Base-by-base conservation (phyloP, 768 basidiomycete species). In the Tulasnella sp. region DNA sequence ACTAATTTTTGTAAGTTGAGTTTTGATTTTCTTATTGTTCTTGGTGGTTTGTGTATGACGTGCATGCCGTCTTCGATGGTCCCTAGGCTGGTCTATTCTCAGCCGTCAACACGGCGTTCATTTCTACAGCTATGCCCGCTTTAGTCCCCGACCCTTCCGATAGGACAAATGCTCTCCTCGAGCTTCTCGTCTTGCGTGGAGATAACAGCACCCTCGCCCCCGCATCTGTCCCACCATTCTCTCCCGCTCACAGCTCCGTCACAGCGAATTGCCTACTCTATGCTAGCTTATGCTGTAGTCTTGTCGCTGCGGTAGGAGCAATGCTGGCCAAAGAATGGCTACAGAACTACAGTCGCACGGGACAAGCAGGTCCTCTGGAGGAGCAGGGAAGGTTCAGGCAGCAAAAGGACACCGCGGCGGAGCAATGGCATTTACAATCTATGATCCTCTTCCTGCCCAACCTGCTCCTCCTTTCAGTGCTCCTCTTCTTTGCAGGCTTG, bases 401-500 rank as follows among this genome's bases (percentile, higher is more conserved):
- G 24, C 54, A 22, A 7, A 54, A 54, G 54, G n/a, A 54, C 54
- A 54, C 54, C 54, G 54, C 54, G 6, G 54, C 54, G 11, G 24
- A 54, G 11, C 5, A 12, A 9, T 54, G 54, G 54, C 54, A 54
- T 54, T n/a, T 54, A 24, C 22, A 54, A 54, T 24, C 64, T 12
- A 54, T 78, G n/a, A 60, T 78, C 22, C 46, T 41, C 31, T 31
- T 78, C 31, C 64, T 78, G 24, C 77, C 77, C 18, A 60, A 40
- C 41, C 48, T 78, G 16, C 48, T 78, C 42, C 58, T 50, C 20
- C 58, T 78, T 8, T 78, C 77, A 12, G 46, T 78, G 4, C 77
- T 78, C 48, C n/a, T 60, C 16, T 78, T 78, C 64, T 72, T 78
- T 37, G 58, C 60, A n/a, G 77, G 77, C 22, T 41, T 78, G 48